Base-by-base conservation (phyloP, 257 asterid genomes). In the Jacaranda mimosifolia region DNA sequence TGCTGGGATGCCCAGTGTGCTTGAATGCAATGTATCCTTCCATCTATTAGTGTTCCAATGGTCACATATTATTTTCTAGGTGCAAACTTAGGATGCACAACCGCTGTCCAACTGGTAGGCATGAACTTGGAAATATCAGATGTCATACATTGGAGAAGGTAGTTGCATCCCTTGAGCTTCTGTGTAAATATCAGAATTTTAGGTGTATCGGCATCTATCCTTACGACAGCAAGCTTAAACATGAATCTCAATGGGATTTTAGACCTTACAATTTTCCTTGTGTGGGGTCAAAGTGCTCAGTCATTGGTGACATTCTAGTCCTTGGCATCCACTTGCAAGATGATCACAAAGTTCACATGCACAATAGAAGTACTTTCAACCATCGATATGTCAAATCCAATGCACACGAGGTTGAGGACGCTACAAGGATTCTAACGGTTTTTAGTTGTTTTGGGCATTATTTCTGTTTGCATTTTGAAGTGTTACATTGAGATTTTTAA, bases 101-200 rank as follows among this genome's bases (percentile, higher is more conserved):
- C 32, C 87, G 91, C 1, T 90, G 95, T 69, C 95, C 92, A 46
- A 90, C 90, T 48, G 87, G 95, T 81, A 83, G 95, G 86, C 89
- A 88, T 51, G 92, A 87, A 72, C 92, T 90, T 59, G 95, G 95
- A 38, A 86, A 88, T 63, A 90, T 90, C 52, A 81, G 92, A 70
- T 90, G 95, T 69, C 87, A 87, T 73, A 89, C 92, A 49, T 64
- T 90, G 75, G 95, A 90, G 79, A 88, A 85, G 68, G 90, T 90
- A n/a, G 95, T 91, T 3, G 95, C 88, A 53, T 87, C 95, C 48
- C 86, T 90, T 32, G 91, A 87, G 81, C 92, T 90, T 72, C 91
- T 91, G 5, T 90, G 92, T 82, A 88, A 87, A 83, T 87, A 87
- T 70, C 87, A 90, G 69, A 78, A 63, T 73, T 86, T 79, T 52